Percentiles rank a stretch among this genome's conserved stretches.
These are phyloP conservation scores for Solanum acaule DNA, from an alignment of 257 asterid genomes.

Conservation along the genomic window DNA sequence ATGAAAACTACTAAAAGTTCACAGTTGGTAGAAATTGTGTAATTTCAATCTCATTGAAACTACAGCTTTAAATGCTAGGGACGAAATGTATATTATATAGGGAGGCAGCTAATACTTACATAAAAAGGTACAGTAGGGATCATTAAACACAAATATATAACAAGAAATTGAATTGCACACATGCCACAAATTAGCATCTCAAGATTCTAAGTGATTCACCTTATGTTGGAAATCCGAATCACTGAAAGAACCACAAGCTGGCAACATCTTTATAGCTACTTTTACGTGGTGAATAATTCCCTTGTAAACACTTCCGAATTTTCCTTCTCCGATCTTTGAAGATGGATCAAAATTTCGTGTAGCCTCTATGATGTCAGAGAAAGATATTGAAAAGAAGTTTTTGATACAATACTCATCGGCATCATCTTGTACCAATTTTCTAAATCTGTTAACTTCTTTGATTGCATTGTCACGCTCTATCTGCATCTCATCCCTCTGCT, in stretches of 20 bases:
- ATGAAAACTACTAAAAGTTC: background rate
- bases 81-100: background rate
- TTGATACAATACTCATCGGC: constrained; percentile 16
- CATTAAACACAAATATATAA: background rate
- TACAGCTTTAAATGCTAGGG: background rate
- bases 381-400: constrained; percentile 51
- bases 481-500: constrained; percentile 59
- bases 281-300: constrained; percentile 51
- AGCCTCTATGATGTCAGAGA: constrained; percentile 64
- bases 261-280: constrained; percentile 85
- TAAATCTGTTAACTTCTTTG: constrained; percentile 35
- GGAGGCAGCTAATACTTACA: background rate
- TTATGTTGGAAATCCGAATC: constrained; percentile 64
- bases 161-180: background rate
- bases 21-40: background rate
- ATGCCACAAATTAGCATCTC: background rate
- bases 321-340: constrained; percentile 76
- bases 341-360: constrained; percentile 70
- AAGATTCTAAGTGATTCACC: constrained; percentile 27
- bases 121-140: background rate
- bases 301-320: constrained; percentile 63
- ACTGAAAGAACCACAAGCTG: constrained; percentile 61
- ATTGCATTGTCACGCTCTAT: constrained; percentile 51
- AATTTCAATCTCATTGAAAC: background rate
- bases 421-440: constrained; percentile 32